Base-by-base conservation (phyloP, 202 grass and related monocot species). In the Panicum virgatum region DNA sequence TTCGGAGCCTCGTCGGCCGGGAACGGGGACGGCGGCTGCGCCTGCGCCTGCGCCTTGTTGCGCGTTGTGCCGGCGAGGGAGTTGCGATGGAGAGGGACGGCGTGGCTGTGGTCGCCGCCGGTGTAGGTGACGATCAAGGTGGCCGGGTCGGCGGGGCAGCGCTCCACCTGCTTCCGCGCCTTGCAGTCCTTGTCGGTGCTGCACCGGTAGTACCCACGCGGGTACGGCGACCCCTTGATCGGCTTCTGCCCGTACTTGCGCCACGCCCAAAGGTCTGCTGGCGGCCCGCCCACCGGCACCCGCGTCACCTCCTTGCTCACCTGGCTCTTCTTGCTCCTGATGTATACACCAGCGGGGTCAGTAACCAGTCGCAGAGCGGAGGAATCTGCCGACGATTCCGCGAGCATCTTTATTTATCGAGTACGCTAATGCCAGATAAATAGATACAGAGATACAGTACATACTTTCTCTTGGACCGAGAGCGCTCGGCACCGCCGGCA, bases 181-280 rank as follows among this genome's bases (percentile, higher is more conserved):
- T 66, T 78, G 72, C 95, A 98, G 2, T 77, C 86, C 23, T 88
- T 85, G 72, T 93, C 82, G 32, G 77, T 91, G 86, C 92, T 94
- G 82, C 95, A 98, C 75, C 86, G 91, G 82, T 98, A 98, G 85
- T 98, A 98, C 1, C 88, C 82, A 45, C 95, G 83, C 9, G 95
- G 92, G 84, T 94, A 89, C 0, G 95, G 92, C 8, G 95, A 98
- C 30, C 90, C 92, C 81, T 97, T 97, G 90, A 97, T 97, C 30
- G 86, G 86, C 78, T 97, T 97, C 84, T 97, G 94, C 52, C 94
- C 94, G 83, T 97, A 97, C 83, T 97, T 97, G 25, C 94, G 80
- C 94, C 94, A 97, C 39, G 92, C 81, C 94, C 94, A 97, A 9
- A 62, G 78, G 70, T 97, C 94, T 9, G 86, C 80, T 76, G 88